A percentile compares a stretch with the other conserved stretches of the same genome.
These are phyloP conservation scores for Starmerella tilneyi DNA, from an alignment of 805 yeast genomes.

Conservation along the genomic window DNA sequence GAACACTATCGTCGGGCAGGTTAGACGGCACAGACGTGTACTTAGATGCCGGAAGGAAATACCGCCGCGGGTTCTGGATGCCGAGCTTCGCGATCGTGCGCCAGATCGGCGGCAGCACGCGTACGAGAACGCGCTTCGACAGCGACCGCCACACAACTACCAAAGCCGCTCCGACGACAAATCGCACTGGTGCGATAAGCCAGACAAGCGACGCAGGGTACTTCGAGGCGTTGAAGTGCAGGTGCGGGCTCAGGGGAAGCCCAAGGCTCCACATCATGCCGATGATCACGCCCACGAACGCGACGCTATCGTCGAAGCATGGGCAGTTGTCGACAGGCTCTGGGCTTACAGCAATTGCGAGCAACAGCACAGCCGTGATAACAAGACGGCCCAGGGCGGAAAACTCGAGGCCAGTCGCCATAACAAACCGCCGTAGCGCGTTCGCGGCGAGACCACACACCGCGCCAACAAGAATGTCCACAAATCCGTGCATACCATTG, in stretches of 20 bases:
- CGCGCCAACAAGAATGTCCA: slow-evolving; percentile 62
- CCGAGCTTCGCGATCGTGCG: slow-evolving; percentile 33
- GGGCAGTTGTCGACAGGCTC: slow-evolving; percentile 91
- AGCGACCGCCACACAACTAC: slow-evolving; percentile 66
- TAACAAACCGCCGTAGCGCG: slow-evolving; percentile 37
- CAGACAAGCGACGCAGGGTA: slow-evolving; percentile 34
- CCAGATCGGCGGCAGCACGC: slow-evolving; percentile 51
- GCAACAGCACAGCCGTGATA: slow-evolving; percentile 6
- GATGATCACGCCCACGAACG: slow-evolving; percentile 71
- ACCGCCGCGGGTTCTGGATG: slow-evolving; percentile 34
- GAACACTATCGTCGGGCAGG: slow-evolving; percentile 26
- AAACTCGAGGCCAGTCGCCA: slow-evolving; percentile 25
- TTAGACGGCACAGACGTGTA: slow-evolving; percentile 29
- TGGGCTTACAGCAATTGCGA: slow-evolving; percentile 32
- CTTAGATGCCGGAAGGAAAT: slow-evolving; percentile 32
- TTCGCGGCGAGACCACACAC: slow-evolving; percentile 48
- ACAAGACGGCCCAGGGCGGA: slow-evolving; percentile 5
- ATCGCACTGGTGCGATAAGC: slow-evolving; percentile 34
- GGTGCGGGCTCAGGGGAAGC: neutral
- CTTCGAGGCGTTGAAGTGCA: neutral
- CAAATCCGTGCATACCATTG: slow-evolving; percentile 95
- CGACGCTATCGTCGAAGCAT: slow-evolving; percentile 89
- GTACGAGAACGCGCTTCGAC: slow-evolving; percentile 57
- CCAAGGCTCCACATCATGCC: slow-evolving; percentile 39
- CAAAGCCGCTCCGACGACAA: slow-evolving; percentile 48